Conservation (phyloP, 257 asterid genomes). For the Gentiana macrophylla region DNA sequence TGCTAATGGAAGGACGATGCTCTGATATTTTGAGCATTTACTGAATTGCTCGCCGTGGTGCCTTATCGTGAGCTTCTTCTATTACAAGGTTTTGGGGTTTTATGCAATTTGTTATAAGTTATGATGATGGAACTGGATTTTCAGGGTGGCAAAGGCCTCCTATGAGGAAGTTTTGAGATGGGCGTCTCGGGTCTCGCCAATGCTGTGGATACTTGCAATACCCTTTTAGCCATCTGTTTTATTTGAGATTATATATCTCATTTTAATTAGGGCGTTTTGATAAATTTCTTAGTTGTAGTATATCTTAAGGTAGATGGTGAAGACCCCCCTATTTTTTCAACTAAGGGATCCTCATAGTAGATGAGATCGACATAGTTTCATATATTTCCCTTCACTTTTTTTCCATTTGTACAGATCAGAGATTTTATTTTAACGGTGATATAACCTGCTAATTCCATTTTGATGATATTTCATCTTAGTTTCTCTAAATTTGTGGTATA, state of each 20-base stretch:
- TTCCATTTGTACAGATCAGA: constrained; percentile 53
- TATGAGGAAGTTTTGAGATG: constrained; percentile 17
- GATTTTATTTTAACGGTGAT: constrained; percentile 24
- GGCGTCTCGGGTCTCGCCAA: constrained; percentile 16
- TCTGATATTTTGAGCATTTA: constrained; percentile 1
- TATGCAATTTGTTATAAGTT: constrained; percentile 1
- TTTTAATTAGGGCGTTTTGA: constrained; percentile 37
- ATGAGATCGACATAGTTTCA: constrained; percentile 17
- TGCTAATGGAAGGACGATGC: constrained; percentile 3
- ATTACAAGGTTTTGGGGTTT: constrained; percentile 1
- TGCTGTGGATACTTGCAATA: constrained; percentile 26
- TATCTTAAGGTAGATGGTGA: constrained; percentile 48
- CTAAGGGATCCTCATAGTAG: constrained; percentile 40
- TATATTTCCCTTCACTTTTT: constrained; percentile 31
- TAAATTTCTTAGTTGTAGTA: constrained; percentile 45
- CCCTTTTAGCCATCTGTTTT: constrained; percentile 28
- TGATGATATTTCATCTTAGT: constrained; percentile 2
- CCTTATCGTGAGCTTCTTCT: constrained; percentile 3
- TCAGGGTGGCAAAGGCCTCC: constrained; percentile 29
- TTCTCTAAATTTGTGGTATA: constrained; percentile 2
- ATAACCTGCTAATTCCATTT: too few species aligned
- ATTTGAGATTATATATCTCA: constrained; percentile 18
- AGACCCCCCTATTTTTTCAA: constrained; percentile 44
- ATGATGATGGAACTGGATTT: constrained; percentile 11
- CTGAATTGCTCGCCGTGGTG: neutral